A percentile compares a stretch with the other conserved stretches of the same genome.
phyloP scores from a whole-genome alignment of 257 asterid genomes.

The Solanum pinnatisectum region DNA sequence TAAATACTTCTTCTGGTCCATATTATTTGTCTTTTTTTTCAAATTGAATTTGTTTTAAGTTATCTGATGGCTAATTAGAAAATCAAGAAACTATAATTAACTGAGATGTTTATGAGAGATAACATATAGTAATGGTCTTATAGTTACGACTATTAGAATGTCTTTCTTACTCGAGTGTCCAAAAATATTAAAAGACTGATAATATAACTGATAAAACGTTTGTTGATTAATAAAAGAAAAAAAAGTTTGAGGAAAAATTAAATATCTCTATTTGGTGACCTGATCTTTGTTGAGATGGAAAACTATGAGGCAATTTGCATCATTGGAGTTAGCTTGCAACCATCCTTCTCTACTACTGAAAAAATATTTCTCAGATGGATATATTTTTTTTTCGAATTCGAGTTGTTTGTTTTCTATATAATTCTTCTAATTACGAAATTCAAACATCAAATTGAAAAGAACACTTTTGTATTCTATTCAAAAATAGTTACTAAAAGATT shows the following conservation, averaged over 20 bases:
- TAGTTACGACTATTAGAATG: not conserved
- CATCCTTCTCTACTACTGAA: slow-evolving; percentile 61
- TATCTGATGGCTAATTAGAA: not conserved
- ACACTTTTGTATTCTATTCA: no score
- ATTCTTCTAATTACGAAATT: no score
- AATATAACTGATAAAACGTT: not conserved
- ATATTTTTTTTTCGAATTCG: no score
- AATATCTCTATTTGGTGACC: slow-evolving; percentile 39
- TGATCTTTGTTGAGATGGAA: slow-evolving; percentile 41
- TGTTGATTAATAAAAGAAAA: not conserved
- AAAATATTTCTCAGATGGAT: not conserved
- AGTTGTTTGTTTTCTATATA: no score
- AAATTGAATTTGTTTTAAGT: not conserved
- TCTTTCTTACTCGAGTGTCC: not conserved
- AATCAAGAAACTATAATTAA: not conserved
- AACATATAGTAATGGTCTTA: not conserved
- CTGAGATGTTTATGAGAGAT: not conserved
- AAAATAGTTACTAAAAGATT: no score
- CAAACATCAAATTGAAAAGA: no score
- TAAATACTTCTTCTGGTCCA: not conserved
- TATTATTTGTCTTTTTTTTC: not conserved
- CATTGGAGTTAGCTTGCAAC: slow-evolving; percentile 43
- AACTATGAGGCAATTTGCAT: slow-evolving; percentile 14
- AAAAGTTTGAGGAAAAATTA: not conserved
- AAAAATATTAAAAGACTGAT: not conserved